Evolutionary conservation across 352 stramenopile species (phyloP), one percentile per base, ranked within the genome.

Genomic region (Globisporangium yorkense): DNA sequence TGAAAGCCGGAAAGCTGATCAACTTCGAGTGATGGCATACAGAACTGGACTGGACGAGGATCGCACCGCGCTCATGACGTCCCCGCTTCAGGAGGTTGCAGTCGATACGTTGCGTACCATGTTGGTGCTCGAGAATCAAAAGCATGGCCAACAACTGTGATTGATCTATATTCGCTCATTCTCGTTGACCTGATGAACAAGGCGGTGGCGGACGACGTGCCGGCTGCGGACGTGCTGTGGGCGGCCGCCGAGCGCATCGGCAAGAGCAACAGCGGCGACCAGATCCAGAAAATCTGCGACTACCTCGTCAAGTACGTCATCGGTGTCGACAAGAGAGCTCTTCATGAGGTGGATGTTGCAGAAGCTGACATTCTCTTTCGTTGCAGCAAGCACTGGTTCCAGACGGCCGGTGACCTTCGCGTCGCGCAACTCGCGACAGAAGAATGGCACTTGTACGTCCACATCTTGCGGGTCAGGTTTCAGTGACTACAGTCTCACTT

Each of bases 381-480:
- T 39, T 33, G 3, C 46, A 88, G 76, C 46, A 84, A 79, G 40
- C 67, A 89, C 55, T 89, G 78, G 78, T 85, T 88, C 50, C 78
- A 87, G 58, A 85, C 72, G 0, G 78, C 75, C 5, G 71, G 67
- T 0, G 78, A 88, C 50, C 56, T 88, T 29, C 77, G 78, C 9
- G 71, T 66, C 15, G 78, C 74, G 35, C 62, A 67, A 12, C 56
- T 68, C 6, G 74, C 72, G 18, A 51, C 63, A 12, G 58, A 65
- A 7, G 74, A 85, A 37, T 88, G 78, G 78, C 75, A 79, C 46
- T 57, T 65, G 78, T 88, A 79, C 20, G 74, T 71, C n/a, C 21
- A 2, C 7, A n/a, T 48, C 18, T 20, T 43, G 5, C 31, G 12
- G 9, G 33, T 55, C 4, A 8, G 31, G 5, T 44, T 7, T 55